phyloP scores from a whole-genome alignment of 768 basidiomycete genomes.

The Suillus brevipes region DNA sequence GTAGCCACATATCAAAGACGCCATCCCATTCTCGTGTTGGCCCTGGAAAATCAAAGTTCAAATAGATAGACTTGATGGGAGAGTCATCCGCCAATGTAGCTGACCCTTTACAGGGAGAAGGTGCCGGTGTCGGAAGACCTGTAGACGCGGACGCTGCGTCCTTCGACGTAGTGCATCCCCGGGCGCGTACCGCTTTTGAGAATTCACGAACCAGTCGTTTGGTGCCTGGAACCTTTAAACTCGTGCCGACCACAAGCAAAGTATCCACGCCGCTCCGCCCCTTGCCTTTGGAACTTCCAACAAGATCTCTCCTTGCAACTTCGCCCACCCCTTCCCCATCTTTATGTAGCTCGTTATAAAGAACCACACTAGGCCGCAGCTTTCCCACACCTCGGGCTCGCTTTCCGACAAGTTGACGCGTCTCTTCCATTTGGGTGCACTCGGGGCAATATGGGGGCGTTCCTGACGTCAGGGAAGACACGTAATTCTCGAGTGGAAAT shows the following conservation, averaged over 20 bases:
- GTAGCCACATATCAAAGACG: slow-evolving; percentile 87
- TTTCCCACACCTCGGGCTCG: slow-evolving; percentile 78
- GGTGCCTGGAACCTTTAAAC: slow-evolving; percentile 85
- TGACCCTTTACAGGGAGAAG: slow-evolving; percentile 44
- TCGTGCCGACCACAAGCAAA: slow-evolving; percentile 88
- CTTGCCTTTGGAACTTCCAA: slow-evolving; percentile 67
- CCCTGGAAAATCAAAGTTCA: slow-evolving; percentile 86
- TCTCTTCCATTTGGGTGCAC: slow-evolving; percentile 67
- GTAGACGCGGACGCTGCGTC: slow-evolving; percentile 29
- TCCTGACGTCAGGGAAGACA: slow-evolving; percentile 60
- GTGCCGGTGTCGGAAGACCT: slow-evolving; percentile 43
- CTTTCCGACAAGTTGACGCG: slow-evolving; percentile 73
- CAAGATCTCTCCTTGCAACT: slow-evolving; percentile 76
- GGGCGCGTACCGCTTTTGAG: slow-evolving; percentile 69
- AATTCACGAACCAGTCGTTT: slow-evolving; percentile 90
- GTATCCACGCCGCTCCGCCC: slow-evolving; percentile 77
- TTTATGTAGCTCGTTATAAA: slow-evolving; percentile 88
- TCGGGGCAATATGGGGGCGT: slow-evolving; percentile 76
- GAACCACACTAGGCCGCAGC: slow-evolving; percentile 82
- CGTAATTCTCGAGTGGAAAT: slow-evolving; percentile 61
- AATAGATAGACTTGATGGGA: slow-evolving; percentile 68
- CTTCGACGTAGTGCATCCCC: slow-evolving; percentile 39
- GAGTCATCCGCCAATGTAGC: slow-evolving; percentile 47
- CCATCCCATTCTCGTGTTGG: slow-evolving; percentile 87
- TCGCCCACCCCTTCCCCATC: slow-evolving; percentile 87